Evolutionary conservation across 83 land plant genomes (phyloP), one percentile per base, ranked within the genome.

Genomic region (Thuja plicata): DNA sequence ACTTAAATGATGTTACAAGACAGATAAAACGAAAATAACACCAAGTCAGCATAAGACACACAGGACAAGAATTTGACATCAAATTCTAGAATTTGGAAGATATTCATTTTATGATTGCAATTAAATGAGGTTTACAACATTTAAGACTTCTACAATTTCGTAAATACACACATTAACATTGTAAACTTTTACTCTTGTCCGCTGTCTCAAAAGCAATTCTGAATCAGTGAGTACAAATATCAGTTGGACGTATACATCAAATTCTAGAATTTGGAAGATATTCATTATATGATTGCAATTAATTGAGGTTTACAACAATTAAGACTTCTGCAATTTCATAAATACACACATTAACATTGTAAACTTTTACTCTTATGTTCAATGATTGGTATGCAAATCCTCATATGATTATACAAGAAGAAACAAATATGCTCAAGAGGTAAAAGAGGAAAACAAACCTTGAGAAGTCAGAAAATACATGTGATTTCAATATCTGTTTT

Each of bases 401-500:
- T 46, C 34, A 46, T 46, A 83, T 83, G 54, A 30, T 46, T 27
- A 45, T n/a, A 30, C 54, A 46, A 27, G 34, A 27, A 83, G 12
- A 52, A 32, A n/a, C 30, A 12, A 9, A 12, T 46, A 46, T 30
- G 30, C n/a, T 10, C 34, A 27, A 46, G 54, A 83, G 52, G 50
- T 30, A 48, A 83, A 83, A 24, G 85, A 34, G 34, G 3, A 13
- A 34, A 16, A 52, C 45, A 84, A 91, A 98, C 99, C 99, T 98
- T 80, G 99, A 94, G 78, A 98, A 98, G 89, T 98, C 99, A 71
- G 97, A 94, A 87, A 95, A 98, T 3, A 98, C 95, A 91, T 97
- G 99, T 73, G 99, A 96, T 89, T 97, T 98, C 45, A 98, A 93
- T 87, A 93, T 93, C 81, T 96, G 97, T 82, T 98, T 98, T 80